phyloP scores from a whole-genome alignment of 352 stramenopile species.

The Phytophthora pinifolia region DNA sequence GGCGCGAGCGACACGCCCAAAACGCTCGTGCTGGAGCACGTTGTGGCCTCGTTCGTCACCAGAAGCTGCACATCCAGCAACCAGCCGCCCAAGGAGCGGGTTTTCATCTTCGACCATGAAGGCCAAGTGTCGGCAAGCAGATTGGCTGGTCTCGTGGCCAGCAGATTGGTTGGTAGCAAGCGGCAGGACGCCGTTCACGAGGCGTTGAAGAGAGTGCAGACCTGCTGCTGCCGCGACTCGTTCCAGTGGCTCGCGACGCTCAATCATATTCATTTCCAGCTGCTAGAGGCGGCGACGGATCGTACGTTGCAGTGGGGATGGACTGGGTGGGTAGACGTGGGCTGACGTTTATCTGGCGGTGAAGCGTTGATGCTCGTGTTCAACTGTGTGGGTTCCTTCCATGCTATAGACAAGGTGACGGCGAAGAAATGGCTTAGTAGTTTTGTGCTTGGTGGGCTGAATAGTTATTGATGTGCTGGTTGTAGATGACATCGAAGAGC shows the following conservation, averaged over 20 bases:
- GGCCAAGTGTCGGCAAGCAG: constrained; percentile 31
- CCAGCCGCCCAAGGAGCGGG: constrained; percentile 34
- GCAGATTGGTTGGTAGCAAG: constrained; percentile 12
- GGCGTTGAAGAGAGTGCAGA: constrained; percentile 37
- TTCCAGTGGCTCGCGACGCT: constrained; percentile 77
- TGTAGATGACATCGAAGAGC: constrained; percentile 51
- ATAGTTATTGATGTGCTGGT: neutral
- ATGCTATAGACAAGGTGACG: constrained; percentile 62
- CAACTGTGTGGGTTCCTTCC: constrained; percentile 66
- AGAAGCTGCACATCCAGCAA: constrained; percentile 24
- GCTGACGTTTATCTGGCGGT: constrained; percentile 5
- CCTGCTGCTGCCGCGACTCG: constrained; percentile 59
- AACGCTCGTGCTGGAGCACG: constrained; percentile 52
- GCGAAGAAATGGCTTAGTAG: neutral
- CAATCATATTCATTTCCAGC: constrained; percentile 68
- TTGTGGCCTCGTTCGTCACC: constrained; percentile 60
- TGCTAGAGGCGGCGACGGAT: constrained; percentile 44
- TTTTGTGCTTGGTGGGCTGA: neutral
- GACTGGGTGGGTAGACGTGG: neutral
- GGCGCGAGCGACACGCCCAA: constrained; percentile 41
- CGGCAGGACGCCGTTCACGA: constrained; percentile 21
- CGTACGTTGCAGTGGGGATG: constrained; percentile 33
- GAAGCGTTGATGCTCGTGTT: constrained; percentile 59
- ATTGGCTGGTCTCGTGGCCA: constrained; percentile 10
- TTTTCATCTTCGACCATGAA: constrained; percentile 75